Percentiles rank a stretch among this genome's conserved stretches.
These are phyloP conservation scores for Paramyrothecium roridum DNA, from an alignment of 2,329 filamentous ascomycete genomes.

Conservation along the genomic window DNA sequence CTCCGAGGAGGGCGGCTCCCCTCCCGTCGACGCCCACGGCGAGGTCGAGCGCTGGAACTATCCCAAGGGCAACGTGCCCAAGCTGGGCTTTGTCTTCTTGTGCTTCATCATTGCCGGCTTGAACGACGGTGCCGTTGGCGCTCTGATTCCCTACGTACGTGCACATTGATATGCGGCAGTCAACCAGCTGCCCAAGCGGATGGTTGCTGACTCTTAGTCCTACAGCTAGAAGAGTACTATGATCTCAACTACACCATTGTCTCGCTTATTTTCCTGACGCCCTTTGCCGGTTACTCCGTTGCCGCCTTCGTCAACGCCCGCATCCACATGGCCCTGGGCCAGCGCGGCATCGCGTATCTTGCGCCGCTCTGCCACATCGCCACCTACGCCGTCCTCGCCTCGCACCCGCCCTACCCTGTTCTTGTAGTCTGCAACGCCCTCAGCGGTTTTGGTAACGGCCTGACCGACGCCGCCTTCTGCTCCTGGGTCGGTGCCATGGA, in stretches of 20 bases:
- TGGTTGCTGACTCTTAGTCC: background rate
- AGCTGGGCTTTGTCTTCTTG: constrained; percentile 3
- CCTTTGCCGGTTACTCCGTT: constrained; percentile 59
- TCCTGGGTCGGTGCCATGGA: constrained; percentile 61
- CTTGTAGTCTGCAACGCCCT: constrained; percentile 61
- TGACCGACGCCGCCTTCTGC: constrained; percentile 51
- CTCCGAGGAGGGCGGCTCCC: background rate
- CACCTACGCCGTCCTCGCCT: constrained; percentile 56
- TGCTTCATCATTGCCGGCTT: constrained; percentile 5
- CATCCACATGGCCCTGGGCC: constrained; percentile 59
- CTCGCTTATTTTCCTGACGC: constrained; percentile 62
- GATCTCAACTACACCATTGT: constrained; percentile 56
- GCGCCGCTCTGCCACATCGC: constrained; percentile 58
- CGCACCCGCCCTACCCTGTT: constrained; percentile 63
- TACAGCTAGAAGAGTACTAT: constrained; percentile 59
- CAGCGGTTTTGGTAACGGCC: constrained; percentile 65
- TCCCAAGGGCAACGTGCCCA: background rate
- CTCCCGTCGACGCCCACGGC: background rate
- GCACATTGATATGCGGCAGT: no score
- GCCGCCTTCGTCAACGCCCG: constrained; percentile 59
- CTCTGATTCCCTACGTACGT: constrained; percentile 36
- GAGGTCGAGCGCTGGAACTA: constrained; percentile 4
- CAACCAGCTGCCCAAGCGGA: background rate
- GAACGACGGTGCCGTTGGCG: constrained; percentile 8
- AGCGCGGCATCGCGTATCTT: constrained; percentile 63